These are phyloP conservation scores for Benincasa hispida DNA, from an alignment of 306 rosid genomes.

Conservation along the genomic window DNA sequence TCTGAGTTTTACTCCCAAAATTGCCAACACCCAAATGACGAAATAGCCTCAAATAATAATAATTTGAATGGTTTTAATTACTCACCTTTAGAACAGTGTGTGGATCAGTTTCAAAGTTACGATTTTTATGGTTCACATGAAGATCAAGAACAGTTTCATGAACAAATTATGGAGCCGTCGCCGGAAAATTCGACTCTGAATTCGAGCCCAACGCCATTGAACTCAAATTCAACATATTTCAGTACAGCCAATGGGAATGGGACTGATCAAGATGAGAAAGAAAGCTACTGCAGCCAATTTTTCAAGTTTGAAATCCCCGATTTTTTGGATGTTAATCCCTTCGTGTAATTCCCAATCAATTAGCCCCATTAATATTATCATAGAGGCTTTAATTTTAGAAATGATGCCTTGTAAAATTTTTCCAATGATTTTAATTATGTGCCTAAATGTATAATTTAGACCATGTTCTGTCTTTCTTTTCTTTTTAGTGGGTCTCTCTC, in stretches of 20 bases:
- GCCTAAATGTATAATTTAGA: background rate
- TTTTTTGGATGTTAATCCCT: conserved; percentile 3
- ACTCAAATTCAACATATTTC: conserved; percentile 3
- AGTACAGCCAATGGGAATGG: background rate
- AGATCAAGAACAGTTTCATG: background rate
- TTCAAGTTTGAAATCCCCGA: background rate
- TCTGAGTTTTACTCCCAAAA: conserved; percentile 21
- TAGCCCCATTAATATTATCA: background rate
- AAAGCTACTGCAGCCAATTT: background rate
- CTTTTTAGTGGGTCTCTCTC: background rate
- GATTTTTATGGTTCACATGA: background rate
- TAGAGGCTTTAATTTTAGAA: background rate
- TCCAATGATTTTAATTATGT: background rate
- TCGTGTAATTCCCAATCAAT: background rate
- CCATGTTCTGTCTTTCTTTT: background rate
- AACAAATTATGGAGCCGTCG: background rate
- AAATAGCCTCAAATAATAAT: background rate
- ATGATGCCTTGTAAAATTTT: background rate
- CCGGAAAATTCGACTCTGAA: background rate
- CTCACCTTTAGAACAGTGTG: background rate
- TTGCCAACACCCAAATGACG: conserved; percentile 4
- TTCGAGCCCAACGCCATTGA: background rate
- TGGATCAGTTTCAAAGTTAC: background rate
- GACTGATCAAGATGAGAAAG: conserved; percentile 5
- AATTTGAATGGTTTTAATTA: background rate